A percentile compares a stretch with the other conserved stretches of the same genome.
Conservation (phyloP, 331 rosid species). For the Acacia pycnantha region DNA sequence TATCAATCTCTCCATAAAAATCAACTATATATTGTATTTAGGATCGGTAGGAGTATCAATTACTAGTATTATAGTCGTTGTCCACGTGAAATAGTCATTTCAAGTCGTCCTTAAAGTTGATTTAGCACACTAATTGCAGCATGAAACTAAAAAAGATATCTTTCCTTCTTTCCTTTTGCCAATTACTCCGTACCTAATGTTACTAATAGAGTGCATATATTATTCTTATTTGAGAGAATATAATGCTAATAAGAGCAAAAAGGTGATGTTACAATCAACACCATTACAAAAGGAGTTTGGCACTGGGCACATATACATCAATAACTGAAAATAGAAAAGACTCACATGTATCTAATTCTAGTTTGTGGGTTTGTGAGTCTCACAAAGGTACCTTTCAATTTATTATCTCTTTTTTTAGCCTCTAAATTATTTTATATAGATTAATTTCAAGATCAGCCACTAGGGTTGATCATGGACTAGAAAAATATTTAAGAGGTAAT, state of each 20-base stretch:
- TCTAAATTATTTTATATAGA: not conserved
- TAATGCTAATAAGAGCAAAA: not conserved
- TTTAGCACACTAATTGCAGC: not conserved
- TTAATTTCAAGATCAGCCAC: not conserved
- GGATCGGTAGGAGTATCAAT: not conserved
- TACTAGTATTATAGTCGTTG: not conserved
- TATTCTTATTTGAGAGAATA: not conserved
- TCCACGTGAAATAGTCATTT: not conserved
- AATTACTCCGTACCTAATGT: not conserved
- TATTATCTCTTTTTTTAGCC: not conserved
- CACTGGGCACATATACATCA: not conserved
- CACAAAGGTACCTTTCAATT: not conserved
- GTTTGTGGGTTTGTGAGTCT: not conserved
- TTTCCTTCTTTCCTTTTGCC: not conserved
- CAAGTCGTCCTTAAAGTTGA: not conserved
- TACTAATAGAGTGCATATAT: not conserved
- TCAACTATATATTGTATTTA: too few species aligned
- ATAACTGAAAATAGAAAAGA: not conserved
- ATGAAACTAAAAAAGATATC: too few species aligned
- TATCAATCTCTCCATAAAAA: too few species aligned
- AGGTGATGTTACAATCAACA: not conserved
- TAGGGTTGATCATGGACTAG: too few species aligned
- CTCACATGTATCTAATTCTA: not conserved
- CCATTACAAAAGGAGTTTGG: not conserved
- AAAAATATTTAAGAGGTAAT: too few species aligned